Base-by-base conservation (phyloP, 192 early-diverging fungal species). In the Bifiguratus adelaidae region DNA sequence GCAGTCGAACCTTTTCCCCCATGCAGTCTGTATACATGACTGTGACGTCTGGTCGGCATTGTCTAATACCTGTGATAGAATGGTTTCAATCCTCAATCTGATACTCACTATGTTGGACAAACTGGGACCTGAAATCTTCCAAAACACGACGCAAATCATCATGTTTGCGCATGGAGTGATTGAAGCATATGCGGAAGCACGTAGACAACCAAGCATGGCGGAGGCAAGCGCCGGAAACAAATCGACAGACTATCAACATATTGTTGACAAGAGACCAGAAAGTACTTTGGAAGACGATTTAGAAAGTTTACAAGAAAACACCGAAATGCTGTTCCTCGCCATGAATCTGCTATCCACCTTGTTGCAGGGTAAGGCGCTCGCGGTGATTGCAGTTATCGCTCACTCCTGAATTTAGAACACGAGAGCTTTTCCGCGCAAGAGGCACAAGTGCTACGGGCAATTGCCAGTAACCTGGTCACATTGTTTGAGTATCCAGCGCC, bases 91-190 rank as follows among this genome's bases (percentile, higher is more conserved):
- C 32, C 68, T 76, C 3, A 65, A 81, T 30, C 53, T 85, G 11
- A 71, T 83, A 21, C 55, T 81, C 37, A 61, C 51, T 28, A 80
- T 88, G 70, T 71, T 84, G 29, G 78, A 87, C 15, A 51, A 58
- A 4, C 56, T 88, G 30, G 89, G 89, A 0, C 81, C 88, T n/a
- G 59, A 62, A 2, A 85, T 90, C 28, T 44, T 92, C 32, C 65
- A 74, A 44, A 82, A 81, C 22, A 83, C 85, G 25, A 68, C 68
- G 0, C 85, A 92, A 56, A 77, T 92, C 19, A 66, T 92, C 47
- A 68, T 71, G 4, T 76, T 85, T 65, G 78, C 75, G 12, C 70
- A 76, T 25, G 77, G 72, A 41, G 70, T 81, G 15, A 45, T 86
- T 11, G 80, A 83, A 51, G 62, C 68, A 26, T 63, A 66, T 30